phyloP scores from a whole-genome alignment of 2,329 filamentous ascomycete genomes.

The Dothideomycetes sp. region DNA sequence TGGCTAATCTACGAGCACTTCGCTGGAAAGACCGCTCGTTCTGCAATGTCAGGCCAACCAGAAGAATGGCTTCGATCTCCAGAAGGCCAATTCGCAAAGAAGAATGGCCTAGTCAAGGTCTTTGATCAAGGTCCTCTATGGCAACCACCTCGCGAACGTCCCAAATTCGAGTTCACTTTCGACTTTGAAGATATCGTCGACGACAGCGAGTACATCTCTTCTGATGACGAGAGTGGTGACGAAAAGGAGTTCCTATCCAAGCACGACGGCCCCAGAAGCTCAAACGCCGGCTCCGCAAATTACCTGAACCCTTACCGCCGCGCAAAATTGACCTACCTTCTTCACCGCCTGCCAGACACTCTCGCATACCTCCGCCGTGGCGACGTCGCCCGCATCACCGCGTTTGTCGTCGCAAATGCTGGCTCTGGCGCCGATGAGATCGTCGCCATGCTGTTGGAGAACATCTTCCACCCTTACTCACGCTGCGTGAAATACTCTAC shows the following conservation, averaged over 20 bases:
- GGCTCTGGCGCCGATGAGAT: conserved; percentile 80
- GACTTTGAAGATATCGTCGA: conserved; percentile 69
- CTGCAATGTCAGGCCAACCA: background rate
- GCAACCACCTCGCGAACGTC: conserved; percentile 59
- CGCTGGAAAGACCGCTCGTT: background rate
- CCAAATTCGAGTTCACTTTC: conserved; percentile 75
- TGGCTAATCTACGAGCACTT: conserved; percentile 70
- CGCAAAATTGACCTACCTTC: conserved; percentile 70
- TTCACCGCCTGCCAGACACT: conserved; percentile 70
- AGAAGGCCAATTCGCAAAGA: conserved; percentile 1
- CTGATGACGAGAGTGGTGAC: conserved; percentile 68
- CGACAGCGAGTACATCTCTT: conserved; percentile 76
- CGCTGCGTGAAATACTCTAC: conserved; percentile 57
- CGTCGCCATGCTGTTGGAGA: conserved; percentile 76
- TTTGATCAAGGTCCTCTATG: conserved; percentile 72
- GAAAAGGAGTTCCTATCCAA: conserved; percentile 28
- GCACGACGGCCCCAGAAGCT: background rate
- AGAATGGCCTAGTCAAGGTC: conserved; percentile 35
- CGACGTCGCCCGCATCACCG: conserved; percentile 74
- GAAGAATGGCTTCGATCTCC: background rate
- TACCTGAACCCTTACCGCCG: conserved; percentile 77
- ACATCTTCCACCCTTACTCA: conserved; percentile 66
- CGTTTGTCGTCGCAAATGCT: conserved; percentile 82
- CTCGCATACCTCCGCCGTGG: conserved; percentile 67
- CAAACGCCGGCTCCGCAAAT: background rate